Base-by-base conservation (phyloP, 352 stramenopile genomes). In the Pythium insidiosum region DNA sequence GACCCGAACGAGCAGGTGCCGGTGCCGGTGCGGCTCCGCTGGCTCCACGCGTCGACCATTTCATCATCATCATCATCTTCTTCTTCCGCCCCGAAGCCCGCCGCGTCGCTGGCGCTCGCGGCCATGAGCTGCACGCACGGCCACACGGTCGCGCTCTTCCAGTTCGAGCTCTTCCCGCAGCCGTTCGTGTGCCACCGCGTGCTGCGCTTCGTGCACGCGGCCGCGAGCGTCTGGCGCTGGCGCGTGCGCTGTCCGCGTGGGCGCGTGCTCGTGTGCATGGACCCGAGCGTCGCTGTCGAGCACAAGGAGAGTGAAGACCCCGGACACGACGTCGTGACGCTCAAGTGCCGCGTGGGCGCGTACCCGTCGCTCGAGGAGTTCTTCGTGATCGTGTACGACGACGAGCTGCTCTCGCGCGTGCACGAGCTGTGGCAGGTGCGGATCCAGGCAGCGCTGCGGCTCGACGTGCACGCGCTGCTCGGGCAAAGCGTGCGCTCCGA, bases 301-400 rank as follows among this genome's bases (percentile, higher is more conserved):
- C 29, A 51, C 22, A 23, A 21, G 1, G 50, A 56, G 22, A 48
- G 52, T 6, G 40, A 53, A 30, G 42, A 62, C 35, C 43, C 53
- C 28, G n/a, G 35, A 18, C 22, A 31, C 38, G 53, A 51, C 33
- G 49, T 38, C 39, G 57, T 37, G 55, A 56, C 84, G 31, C 56
- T 98, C 46, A 95, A 95, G 58, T 97, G 93, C 56, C 75, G 89
- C 23, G 68, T 90, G 1, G 76, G 69, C 5, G 64, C 76, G 29
- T 95, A 95, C 55, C 89, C 90, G 11, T 66, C 61, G n/a, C 58
- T 88, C 9, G 84, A 93, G 31, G 69, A 80, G 30, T 97, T 97
- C 58, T 95, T 92, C 58, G 49, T 97, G 2, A 62, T 96, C 12
- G 35, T 96, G 0, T 96, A 96, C 57, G 67, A 86, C 21, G 87